Base-by-base conservation (phyloP, 805 yeast genomes). In the Ogataea sp. region DNA sequence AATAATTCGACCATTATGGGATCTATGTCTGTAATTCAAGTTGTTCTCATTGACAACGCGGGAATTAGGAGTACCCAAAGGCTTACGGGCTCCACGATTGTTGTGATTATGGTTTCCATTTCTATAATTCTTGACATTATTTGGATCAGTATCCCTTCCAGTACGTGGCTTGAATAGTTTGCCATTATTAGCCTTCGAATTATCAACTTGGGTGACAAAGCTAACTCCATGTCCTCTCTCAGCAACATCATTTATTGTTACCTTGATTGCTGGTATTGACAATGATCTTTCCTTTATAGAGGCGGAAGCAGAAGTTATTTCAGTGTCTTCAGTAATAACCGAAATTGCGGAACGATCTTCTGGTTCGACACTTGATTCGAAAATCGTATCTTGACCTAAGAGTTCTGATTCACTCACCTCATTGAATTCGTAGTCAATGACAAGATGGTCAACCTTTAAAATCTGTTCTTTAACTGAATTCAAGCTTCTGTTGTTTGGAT, bases 401-500 rank as follows among this genome's bases (percentile, higher is more conserved):
- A 45, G 49, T 3, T 38, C 34, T 17, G 46, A 46, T 16, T 36
- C 39, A 23, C 25, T 31, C 8, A 36, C 14, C 11, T 34, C 42
- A 21, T 46, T 53, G 6, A 54, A 57, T 23, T 54, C 57, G 49
- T 86, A 95, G 61, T 89, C 96, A 43, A 85, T 75, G 9, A 96
- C 86, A 61, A 89, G 80, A 46, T 70, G 78, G 39, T 75, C 73
- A 25, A 86, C 71, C 38, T 67, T 69, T 18, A 61, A 51, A 38
- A 90, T 61, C 48, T 85, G 90, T 4, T 61, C 57, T 47, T 74
- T 75, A 69, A 88, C 75, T 39, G 64, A 63, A 2, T 55, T 53
- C 43, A 90, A 64, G 51, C 80, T 80, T 53, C 97, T 78, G 61
- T 89, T 86, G 21, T 72, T 71, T 1, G 97, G 97, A 62, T 89